These are phyloP conservation scores for Orbilia quercus DNA, from an alignment of 2,329 filamentous ascomycete species.

Conservation along the genomic window DNA sequence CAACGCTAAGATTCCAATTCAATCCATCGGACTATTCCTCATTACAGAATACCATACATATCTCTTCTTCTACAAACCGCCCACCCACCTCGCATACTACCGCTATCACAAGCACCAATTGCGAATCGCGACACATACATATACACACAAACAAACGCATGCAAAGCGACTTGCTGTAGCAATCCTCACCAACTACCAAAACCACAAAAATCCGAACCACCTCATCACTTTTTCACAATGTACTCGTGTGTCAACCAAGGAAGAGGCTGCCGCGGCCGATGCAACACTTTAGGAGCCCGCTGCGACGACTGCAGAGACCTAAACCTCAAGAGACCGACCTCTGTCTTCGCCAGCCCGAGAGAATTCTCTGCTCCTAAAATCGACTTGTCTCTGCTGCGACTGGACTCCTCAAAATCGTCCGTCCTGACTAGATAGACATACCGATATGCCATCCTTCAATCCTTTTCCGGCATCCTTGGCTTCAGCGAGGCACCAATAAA, in stretches of 20 bases:
- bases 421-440: constrained; percentile 21
- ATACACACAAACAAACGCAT: constrained; percentile 4
- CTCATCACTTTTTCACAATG: constrained; percentile 35
- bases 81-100: constrained; percentile 3
- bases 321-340: constrained; percentile 32
- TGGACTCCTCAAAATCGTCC: constrained; percentile 26
- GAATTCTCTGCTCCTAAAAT: constrained; percentile 36
- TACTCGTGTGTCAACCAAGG: constrained; percentile 47
- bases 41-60: background rate
- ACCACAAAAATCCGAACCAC: background rate
- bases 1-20: no score
- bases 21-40: constrained; percentile 35
- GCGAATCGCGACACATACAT: constrained; percentile 20
- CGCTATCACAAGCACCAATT: constrained; percentile 15
- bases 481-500: background rate
- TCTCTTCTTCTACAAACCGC: constrained; percentile 6
- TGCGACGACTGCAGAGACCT: constrained; percentile 37
- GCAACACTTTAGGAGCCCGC: constrained; percentile 35
- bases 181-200: background rate
- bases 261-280: constrained; percentile 55
- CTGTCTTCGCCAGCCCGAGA: constrained; percentile 33
- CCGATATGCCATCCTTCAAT: background rate
- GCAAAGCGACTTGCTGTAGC: background rate
- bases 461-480: no score
- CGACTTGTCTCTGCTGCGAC: constrained; percentile 37